Evolutionary conservation across 257 asterid species (phyloP).

Genomic region (Leonotis leonurus): DNA sequence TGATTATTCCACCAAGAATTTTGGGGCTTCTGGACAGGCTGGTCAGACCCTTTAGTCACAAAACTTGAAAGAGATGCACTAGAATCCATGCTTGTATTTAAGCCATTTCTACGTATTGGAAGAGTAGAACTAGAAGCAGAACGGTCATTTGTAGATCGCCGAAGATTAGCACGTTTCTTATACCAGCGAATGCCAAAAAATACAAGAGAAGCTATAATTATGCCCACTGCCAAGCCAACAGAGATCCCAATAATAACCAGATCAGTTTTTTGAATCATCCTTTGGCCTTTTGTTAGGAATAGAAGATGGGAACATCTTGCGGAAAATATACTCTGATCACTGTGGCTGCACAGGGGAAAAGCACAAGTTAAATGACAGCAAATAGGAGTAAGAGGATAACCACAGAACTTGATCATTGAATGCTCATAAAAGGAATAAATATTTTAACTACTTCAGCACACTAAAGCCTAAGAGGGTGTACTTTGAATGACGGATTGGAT

Average conservation of each 20-base stretch:
- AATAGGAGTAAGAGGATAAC: not conserved
- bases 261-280: constrained; percentile 63
- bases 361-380: not conserved
- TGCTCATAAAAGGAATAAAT: not conserved
- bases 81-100: constrained; percentile 48
- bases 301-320: constrained; percentile 51
- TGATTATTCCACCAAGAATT: constrained; percentile 68
- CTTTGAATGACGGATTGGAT: not conserved
- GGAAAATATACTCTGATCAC: constrained; percentile 23
- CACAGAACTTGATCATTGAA: not conserved
- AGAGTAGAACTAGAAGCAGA: constrained; percentile 48
- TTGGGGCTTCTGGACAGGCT: constrained; percentile 35
- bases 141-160: constrained; percentile 40
- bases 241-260: constrained; percentile 74
- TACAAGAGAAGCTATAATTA: constrained; percentile 58
- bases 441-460: not conserved
- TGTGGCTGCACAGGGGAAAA: constrained; percentile 14
- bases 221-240: constrained; percentile 70
- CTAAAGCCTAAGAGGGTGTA: not conserved
- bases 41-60: constrained; percentile 25
- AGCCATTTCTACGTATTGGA: constrained; percentile 80
- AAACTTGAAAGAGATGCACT: constrained; percentile 63
- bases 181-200: constrained; percentile 64
- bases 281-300: constrained; percentile 32
- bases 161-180: constrained; percentile 42